Conservation (phyloP, 2,329 filamentous ascomycete genomes). For the Macrophomina tecta region DNA sequence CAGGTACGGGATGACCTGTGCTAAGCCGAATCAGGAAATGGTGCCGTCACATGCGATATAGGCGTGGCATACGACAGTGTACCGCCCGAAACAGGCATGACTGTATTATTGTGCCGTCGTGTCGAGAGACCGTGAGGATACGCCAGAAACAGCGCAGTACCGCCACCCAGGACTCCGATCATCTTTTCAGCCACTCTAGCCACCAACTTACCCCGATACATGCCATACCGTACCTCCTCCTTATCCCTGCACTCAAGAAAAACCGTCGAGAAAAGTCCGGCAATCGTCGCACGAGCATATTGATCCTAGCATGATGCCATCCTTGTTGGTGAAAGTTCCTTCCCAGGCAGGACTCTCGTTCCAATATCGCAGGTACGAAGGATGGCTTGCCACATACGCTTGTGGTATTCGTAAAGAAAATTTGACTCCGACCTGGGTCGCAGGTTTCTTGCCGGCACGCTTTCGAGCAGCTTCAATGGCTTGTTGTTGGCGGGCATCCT, state of each 20-base stretch:
- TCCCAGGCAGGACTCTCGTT: not conserved
- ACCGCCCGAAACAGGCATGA: too few species aligned
- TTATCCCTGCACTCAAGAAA: not conserved
- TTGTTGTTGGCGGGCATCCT: not conserved
- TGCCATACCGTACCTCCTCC: too few species aligned
- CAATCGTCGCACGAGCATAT: conserved; percentile 4
- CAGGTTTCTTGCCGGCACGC: not conserved
- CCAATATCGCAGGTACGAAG: not conserved
- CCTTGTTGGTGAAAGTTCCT: not conserved
- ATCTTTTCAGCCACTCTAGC: too few species aligned
- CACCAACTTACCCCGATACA: too few species aligned
- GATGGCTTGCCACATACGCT: not conserved
- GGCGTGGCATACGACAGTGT: too few species aligned
- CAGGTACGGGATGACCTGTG: not conserved
- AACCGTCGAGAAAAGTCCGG: not conserved
- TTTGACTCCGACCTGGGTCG: not conserved
- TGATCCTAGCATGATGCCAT: not conserved
- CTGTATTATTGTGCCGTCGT: too few species aligned
- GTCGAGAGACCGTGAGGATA: too few species aligned
- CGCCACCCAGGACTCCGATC: too few species aligned
- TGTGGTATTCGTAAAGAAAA: not conserved
- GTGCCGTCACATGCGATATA: not conserved
- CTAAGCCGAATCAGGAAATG: not conserved
- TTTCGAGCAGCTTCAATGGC: not conserved
- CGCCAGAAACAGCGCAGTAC: too few species aligned